phyloP scores from a whole-genome alignment of 768 basidiomycete genomes.

The Tylopilus sp. region DNA sequence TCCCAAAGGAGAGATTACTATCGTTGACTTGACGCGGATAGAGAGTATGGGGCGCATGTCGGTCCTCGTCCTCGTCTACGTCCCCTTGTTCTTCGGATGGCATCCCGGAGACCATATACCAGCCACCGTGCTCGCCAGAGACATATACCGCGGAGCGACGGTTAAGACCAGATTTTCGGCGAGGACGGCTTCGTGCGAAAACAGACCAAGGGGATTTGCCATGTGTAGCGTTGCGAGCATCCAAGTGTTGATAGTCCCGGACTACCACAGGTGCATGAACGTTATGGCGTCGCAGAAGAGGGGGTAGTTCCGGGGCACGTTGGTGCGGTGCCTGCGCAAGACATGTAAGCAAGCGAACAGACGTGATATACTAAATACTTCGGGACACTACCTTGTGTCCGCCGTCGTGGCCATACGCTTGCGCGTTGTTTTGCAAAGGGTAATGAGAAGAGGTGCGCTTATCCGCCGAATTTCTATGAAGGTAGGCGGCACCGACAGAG shows the following conservation, averaged over 20 bases:
- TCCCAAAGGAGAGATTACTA: slow-evolving; percentile 36
- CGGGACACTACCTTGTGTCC: slow-evolving; percentile 4
- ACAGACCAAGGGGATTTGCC: slow-evolving; percentile 14
- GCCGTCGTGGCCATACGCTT: background rate
- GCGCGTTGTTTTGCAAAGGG: background rate
- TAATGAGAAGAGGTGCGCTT: slow-evolving; percentile 1
- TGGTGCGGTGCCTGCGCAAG: background rate
- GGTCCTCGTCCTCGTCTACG: background rate
- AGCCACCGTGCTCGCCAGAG: slow-evolving; percentile 24
- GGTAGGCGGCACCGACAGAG: slow-evolving; percentile 39
- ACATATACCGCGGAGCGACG: slow-evolving; percentile 25
- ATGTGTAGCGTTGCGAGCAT: background rate
- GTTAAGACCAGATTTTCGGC: slow-evolving; percentile 6
- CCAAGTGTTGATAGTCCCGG: background rate
- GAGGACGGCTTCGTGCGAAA: slow-evolving; percentile 21
- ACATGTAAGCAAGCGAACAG: background rate
- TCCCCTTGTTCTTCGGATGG: background rate
- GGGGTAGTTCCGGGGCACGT: slow-evolving; percentile 8
- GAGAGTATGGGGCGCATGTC: background rate
- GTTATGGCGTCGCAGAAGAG: slow-evolving; percentile 14
- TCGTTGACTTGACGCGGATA: slow-evolving; percentile 13
- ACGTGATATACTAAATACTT: background rate
- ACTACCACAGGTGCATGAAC: background rate
- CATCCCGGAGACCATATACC: slow-evolving; percentile 24
- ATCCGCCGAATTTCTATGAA: slow-evolving; percentile 22